Base-by-base conservation (phyloP, 1,139 yeast genomes). In the Diutina catenulata region DNA sequence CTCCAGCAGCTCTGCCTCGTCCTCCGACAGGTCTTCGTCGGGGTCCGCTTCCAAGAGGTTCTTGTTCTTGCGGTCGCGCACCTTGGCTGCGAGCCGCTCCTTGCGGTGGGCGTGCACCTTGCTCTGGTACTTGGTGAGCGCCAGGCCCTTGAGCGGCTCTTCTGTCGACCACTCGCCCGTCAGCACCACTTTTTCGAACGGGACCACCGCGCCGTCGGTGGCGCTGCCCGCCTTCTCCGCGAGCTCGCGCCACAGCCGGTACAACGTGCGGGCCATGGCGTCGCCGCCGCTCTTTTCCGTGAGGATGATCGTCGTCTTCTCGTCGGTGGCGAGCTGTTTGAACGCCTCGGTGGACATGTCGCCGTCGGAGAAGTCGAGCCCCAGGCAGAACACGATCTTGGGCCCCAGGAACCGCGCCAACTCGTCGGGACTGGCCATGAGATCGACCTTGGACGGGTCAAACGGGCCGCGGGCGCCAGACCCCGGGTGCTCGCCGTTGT, bases 311-410 rank as follows among this genome's bases (percentile, higher is more conserved):
- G 94, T 75, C 2, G 82, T 78, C 40, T 70, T 71, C 28, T 77
- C 81, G 47, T 74, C 76, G 21, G 66, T 64, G 50, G 93, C 80
- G 25, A 83, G 52, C 32, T 65, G 67, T 31, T 70, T 62, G 40
- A 88, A 68, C 1, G 76, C 71, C 32, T 68, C 64, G 16, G 75
- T 63, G 0, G 91, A 66, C 36, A 69, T 61, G 21, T 82, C 79
- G 0, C 94, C 94, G 39, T 63, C 63, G 37, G 70, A 74, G 38
- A 83, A 54, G 33, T 80, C 84, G 18, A 74, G 70, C 13, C 91
- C 91, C 1, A 93, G 74, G 20, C 88, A 83, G 45, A 91, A 75
- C 3, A 91, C 79, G 37, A 91, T 79, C 51, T 84, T 84, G 0
- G 95, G 86, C 0, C 94, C 84, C 7, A 70, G 60, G 38, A 72